A percentile compares a stretch with the other conserved stretches of the same genome.
Conservation (phyloP, 225 moss, liverwort and hornwort species). For the Thuidium tamariscinum region DNA sequence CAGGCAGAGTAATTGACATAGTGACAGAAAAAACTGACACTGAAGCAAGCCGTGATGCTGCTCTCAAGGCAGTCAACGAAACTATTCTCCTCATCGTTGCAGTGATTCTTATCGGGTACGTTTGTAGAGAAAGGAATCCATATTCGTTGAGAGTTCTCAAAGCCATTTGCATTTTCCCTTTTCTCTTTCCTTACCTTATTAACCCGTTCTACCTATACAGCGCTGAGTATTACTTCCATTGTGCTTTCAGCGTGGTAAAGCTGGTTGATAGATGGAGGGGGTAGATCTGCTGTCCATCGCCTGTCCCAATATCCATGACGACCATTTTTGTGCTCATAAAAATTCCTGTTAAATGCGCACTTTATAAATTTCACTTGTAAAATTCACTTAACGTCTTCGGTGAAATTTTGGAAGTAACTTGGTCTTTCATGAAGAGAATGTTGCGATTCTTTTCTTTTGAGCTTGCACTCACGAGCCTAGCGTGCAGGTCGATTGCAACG, state of each 20-base stretch:
- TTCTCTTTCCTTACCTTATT: neutral
- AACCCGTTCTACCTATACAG: neutral
- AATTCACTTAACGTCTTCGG: neutral
- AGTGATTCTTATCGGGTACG: slow-evolving; percentile 60
- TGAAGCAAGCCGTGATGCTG: slow-evolving; percentile 59
- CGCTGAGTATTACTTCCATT: neutral
- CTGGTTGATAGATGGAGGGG: neutral
- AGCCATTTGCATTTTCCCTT: neutral
- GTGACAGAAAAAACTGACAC: slow-evolving; percentile 54
- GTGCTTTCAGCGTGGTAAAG: neutral
- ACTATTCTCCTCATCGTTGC: slow-evolving; percentile 66
- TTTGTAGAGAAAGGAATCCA: neutral
- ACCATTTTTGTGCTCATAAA: neutral
- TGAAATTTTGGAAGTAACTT: neutral
- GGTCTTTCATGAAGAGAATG: neutral
- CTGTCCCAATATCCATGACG: neutral
- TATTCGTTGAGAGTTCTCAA: too few relatives aligned
- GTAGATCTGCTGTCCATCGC: neutral
- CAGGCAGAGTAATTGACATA: slow-evolving; percentile 80
- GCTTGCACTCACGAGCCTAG: neutral
- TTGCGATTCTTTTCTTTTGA: neutral
- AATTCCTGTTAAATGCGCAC: neutral
- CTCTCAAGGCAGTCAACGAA: slow-evolving; percentile 62
- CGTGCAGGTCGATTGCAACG: slow-evolving; percentile 63
- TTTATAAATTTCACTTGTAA: neutral